These are phyloP conservation scores for Capsicum baccatum DNA, from an alignment of 257 asterid species.

Conservation along the genomic window DNA sequence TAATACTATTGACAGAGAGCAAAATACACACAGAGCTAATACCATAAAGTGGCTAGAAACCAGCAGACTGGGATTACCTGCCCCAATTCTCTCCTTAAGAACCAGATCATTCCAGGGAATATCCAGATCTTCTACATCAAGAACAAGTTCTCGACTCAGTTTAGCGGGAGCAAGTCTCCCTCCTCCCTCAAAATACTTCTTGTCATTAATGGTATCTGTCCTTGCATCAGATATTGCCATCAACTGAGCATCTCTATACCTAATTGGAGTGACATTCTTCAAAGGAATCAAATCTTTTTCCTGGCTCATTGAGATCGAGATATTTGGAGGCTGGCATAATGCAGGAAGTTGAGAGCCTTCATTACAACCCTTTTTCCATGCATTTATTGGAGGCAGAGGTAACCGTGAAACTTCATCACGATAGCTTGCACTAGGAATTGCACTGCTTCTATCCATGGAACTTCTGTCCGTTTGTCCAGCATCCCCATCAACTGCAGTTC, in stretches of 20 bases:
- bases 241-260: conserved; percentile 46
- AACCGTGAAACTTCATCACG: conserved; percentile 47
- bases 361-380: conserved; percentile 61
- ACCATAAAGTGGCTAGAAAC: conserved; percentile 20
- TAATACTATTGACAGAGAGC: neutral
- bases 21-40: neutral
- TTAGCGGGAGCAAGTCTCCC: conserved; percentile 53
- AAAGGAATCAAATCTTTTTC: conserved; percentile 45
- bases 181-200: conserved; percentile 43
- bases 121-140: conserved; percentile 77
- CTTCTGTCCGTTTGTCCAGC: conserved; percentile 50
- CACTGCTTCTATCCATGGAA: conserved; percentile 47
- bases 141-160: conserved; percentile 50
- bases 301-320: conserved; percentile 45
- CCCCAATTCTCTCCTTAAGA: conserved; percentile 82
- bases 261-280: conserved; percentile 50
- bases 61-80: conserved; percentile 63
- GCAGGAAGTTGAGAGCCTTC: conserved; percentile 56
- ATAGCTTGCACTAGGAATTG: conserved; percentile 54
- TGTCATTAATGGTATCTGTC: conserved; percentile 45
- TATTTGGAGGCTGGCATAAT: conserved; percentile 47
- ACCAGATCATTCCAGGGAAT: conserved; percentile 93
- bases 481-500: conserved; percentile 54
- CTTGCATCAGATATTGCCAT: conserved; percentile 36
- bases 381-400: conserved; percentile 52